Conservation (phyloP, 805 yeast genomes). For the Grigorovia humatica region DNA sequence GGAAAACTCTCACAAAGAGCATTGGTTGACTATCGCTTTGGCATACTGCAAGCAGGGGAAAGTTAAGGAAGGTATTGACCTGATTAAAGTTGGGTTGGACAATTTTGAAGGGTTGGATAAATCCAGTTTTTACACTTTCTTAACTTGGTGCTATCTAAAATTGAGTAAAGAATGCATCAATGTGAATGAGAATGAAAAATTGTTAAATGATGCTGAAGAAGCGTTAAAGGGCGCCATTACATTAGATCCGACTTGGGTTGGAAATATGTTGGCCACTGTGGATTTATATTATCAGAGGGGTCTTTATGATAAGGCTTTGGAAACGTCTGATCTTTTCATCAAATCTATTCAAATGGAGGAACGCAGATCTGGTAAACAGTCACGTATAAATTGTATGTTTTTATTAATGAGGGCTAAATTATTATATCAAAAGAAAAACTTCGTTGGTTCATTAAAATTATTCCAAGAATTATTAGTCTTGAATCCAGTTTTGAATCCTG, state of each 20-base stretch:
- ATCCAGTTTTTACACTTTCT: conserved; percentile 49
- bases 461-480: conserved; percentile 74
- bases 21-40: conserved; percentile 76
- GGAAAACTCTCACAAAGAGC: conserved; percentile 64
- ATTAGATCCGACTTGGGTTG: conserved; percentile 36
- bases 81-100: conserved; percentile 50
- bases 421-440: conserved; percentile 61
- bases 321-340: conserved; percentile 52
- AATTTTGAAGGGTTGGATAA: conserved; percentile 18
- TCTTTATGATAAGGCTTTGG: conserved; percentile 60
- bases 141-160: conserved; percentile 64
- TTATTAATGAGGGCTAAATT: conserved; percentile 77
- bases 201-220: conserved; percentile 34
- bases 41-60: conserved; percentile 63
- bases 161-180: conserved; percentile 27
- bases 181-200: conserved; percentile 21
- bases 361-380: conserved; percentile 29
- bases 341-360: conserved; percentile 31
- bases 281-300: conserved; percentile 49
- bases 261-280: conserved; percentile 56
- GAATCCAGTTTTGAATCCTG: conserved; percentile 75
- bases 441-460: conserved; percentile 59
- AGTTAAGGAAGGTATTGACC: conserved; percentile 50
- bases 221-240: conserved; percentile 40
- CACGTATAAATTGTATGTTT: conserved; percentile 62